phyloP scores from a whole-genome alignment of 176 grass and related monocot genomes.

The bread wheat (Triticum aestivum) region DNA sequence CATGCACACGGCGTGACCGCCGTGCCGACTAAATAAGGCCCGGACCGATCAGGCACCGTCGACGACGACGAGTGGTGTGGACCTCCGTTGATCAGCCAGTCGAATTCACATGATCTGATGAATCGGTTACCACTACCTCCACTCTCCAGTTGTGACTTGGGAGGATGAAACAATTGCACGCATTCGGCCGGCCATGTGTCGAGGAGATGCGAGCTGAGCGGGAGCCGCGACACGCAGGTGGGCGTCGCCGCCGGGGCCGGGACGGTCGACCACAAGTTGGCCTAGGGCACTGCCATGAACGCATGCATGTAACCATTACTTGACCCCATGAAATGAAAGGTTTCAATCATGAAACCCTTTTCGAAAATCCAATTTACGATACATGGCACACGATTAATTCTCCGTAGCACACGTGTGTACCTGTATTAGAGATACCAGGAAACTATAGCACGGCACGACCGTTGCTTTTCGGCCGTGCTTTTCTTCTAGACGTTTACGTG shows the following conservation, averaged over 20 bases:
- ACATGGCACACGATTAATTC: too few species aligned
- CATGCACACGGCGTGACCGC: too few species aligned
- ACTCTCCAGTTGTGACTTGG: neutral
- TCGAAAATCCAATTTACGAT: too few species aligned
- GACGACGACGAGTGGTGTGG: constrained; percentile 18
- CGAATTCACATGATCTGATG: constrained; percentile 29
- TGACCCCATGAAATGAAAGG: too few species aligned
- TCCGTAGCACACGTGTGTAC: neutral
- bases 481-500: neutral
- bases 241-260: too few species aligned
- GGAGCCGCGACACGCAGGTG: neutral
- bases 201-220: constrained; percentile 9
- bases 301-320: too few species aligned
- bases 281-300: neutral
- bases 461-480: neutral
- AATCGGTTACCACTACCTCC: neutral
- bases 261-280: neutral
- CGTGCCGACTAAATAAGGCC: constrained; percentile 6
- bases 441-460: neutral
- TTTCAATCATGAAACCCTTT: too few species aligned
- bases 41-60: neutral
- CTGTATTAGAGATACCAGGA: neutral
- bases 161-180: neutral
- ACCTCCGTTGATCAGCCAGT: constrained; percentile 12
- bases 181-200: neutral